Evolutionary conservation across 352 stramenopile species (phyloP).

Genomic region (Vaucheria bursata): DNA sequence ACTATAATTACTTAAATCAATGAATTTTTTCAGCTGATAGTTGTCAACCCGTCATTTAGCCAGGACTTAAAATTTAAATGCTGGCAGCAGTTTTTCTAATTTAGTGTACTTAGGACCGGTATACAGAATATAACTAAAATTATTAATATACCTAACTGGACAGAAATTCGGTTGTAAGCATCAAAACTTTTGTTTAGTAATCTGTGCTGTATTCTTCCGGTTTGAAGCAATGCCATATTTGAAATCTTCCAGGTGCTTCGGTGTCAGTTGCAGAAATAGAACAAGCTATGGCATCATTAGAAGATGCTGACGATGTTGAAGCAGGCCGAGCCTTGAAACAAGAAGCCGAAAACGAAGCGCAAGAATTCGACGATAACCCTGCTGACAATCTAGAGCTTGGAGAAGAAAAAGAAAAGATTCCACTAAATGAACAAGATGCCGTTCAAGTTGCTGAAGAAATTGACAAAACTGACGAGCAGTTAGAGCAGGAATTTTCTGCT

Average conservation of each 20-base stretch:
- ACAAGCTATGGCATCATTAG: slow-evolving; percentile 81
- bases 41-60: too few relatives aligned
- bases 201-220: too few relatives aligned
- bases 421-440: slow-evolving; percentile 45
- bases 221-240: too few relatives aligned
- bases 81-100: too few relatives aligned
- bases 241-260: slow-evolving; percentile 48
- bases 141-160: too few relatives aligned
- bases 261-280: slow-evolving; percentile 67
- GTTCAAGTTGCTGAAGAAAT: slow-evolving; percentile 22
- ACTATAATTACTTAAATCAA: too few relatives aligned
- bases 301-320: slow-evolving; percentile 88
- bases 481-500: slow-evolving; percentile 81
- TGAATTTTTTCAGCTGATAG: too few relatives aligned
- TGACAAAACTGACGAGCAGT: slow-evolving; percentile 64
- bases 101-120: too few relatives aligned
- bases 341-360: slow-evolving; percentile 62
- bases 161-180: too few relatives aligned
- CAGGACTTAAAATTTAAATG: too few relatives aligned
- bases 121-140: too few relatives aligned
- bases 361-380: slow-evolving; percentile 69
- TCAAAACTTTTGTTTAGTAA: too few relatives aligned
- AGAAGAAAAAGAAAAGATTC: not conserved
- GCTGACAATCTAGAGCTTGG: not conserved
- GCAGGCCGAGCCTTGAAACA: slow-evolving; percentile 71